A percentile compares a stretch with the other conserved stretches of the same genome.
phyloP scores from a whole-genome alignment of 176 grass and related monocot species.

The Oryza brachyantha region DNA sequence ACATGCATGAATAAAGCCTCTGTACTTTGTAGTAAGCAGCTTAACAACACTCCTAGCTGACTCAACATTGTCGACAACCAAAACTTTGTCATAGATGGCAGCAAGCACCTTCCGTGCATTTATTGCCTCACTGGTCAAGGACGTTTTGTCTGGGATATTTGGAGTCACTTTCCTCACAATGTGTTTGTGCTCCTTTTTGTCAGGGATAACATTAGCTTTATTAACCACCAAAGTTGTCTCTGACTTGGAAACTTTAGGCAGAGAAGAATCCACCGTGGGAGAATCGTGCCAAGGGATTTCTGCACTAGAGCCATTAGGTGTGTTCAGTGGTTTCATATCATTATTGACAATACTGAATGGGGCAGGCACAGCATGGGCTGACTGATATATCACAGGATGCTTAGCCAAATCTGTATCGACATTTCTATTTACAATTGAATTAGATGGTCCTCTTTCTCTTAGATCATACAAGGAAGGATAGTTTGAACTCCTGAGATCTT shows the following conservation, averaged over 20 bases:
- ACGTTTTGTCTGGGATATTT: slow-evolving; percentile 2
- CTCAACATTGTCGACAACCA: slow-evolving; percentile 65
- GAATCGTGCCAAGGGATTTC: background rate
- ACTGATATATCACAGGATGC: slow-evolving; percentile 21
- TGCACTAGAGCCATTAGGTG: slow-evolving; percentile 18
- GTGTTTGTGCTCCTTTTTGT: slow-evolving; percentile 5
- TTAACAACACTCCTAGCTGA: slow-evolving; percentile 58
- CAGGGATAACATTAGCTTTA: slow-evolving; percentile 11
- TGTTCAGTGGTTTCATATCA: background rate
- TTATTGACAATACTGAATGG: slow-evolving; percentile 13
- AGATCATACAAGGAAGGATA: slow-evolving; percentile 14
- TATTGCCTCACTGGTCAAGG: slow-evolving; percentile 25
- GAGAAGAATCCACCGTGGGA: background rate
- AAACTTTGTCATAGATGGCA: slow-evolving; percentile 63
- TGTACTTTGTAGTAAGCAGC: slow-evolving; percentile 75
- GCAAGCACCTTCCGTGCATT: slow-evolving; percentile 36
- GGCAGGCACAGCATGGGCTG: slow-evolving; percentile 6
- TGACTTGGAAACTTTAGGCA: slow-evolving; percentile 3
- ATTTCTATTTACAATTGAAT: slow-evolving; percentile 28
- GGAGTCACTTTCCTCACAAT: background rate
- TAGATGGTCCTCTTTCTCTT: slow-evolving; percentile 23
- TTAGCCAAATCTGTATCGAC: slow-evolving; percentile 6
- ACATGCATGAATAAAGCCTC: slow-evolving; percentile 73
- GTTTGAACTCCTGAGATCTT: slow-evolving; percentile 14
- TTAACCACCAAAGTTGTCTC: slow-evolving; percentile 20